Conservation (phyloP, 2,329 filamentous ascomycete genomes). For the Cytospora paraplurivora region DNA sequence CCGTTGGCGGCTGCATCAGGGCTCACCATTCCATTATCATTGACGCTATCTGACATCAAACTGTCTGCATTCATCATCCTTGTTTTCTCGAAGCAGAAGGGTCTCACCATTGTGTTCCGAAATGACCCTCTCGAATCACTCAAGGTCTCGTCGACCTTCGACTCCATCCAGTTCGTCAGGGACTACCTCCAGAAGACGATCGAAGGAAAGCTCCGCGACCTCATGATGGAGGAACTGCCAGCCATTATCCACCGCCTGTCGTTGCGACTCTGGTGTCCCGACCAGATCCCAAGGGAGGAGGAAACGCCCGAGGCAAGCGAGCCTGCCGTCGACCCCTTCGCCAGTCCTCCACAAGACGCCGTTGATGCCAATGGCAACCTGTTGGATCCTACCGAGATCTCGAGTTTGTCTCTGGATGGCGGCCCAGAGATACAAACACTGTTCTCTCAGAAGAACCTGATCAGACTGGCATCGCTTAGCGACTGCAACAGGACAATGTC, state of each 20-base stretch:
- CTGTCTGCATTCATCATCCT: conserved; percentile 96
- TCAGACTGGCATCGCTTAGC: conserved; percentile 78
- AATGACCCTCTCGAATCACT: conserved; percentile 98
- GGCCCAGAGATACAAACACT: conserved; percentile 81
- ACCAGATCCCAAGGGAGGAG: conserved; percentile 71
- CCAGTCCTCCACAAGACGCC: conserved; percentile 77
- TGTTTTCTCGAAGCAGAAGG: conserved; percentile 97
- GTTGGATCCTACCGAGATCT: conserved; percentile 73
- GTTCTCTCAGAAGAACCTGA: conserved; percentile 92
- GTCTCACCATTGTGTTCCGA: conserved; percentile 92
- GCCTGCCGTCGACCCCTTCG: conserved; percentile 74
- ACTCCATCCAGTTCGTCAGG: conserved; percentile 96
- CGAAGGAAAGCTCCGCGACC: conserved; percentile 83
- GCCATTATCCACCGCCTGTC: conserved; percentile 95
- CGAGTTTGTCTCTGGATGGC: conserved; percentile 76
- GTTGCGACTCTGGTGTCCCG: conserved; percentile 84
- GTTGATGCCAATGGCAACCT: conserved; percentile 80
- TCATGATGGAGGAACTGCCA: conserved; percentile 98
- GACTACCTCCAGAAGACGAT: conserved; percentile 97
- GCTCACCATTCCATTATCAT: conserved; percentile 95
- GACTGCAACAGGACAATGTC: conserved; percentile 90
- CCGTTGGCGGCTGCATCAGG: conserved; percentile 89
- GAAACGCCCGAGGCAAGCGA: conserved; percentile 56
- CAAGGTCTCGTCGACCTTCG: conserved; percentile 98
- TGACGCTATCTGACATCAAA: conserved; percentile 93